Evolutionary conservation across 2,329 filamentous ascomycete genomes (phyloP).

Genomic region (Neofusicoccum umdonicola): DNA sequence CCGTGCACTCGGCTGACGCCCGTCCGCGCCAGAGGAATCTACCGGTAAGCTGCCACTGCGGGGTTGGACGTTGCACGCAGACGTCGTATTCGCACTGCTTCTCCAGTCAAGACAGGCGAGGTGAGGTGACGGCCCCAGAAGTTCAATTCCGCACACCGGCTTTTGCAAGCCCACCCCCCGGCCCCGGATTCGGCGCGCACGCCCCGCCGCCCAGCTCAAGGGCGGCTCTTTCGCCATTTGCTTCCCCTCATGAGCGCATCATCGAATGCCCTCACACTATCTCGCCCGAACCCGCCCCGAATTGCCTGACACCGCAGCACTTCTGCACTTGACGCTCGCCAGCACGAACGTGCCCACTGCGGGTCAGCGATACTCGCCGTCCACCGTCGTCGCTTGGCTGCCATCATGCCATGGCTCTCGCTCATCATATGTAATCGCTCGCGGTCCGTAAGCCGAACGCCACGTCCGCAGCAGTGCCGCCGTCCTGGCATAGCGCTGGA

Average conservation of each 20-base stretch:
- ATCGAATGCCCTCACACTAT: slow-evolving; percentile 3
- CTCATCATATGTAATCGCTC: neutral
- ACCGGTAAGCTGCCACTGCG: no score
- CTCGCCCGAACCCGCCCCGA: neutral
- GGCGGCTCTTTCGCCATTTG: neutral
- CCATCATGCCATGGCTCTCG: neutral
- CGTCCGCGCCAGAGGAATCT: no score
- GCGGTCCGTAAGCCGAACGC: neutral
- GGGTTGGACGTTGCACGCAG: neutral
- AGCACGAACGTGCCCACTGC: neutral
- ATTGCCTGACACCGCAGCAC: neutral
- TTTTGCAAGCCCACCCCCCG: neutral
- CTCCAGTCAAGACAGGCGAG: neutral
- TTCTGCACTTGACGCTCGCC: neutral
- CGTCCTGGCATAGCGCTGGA: neutral
- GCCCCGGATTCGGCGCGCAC: slow-evolving; percentile 3
- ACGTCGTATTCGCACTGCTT: neutral
- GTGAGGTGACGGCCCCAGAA: neutral
- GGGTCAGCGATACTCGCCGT: neutral
- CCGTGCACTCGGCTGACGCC: neutral
- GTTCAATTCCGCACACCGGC: neutral
- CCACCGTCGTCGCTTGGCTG: neutral
- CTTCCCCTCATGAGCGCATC: neutral
- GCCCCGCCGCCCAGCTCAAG: neutral
- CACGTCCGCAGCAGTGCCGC: neutral